Percentiles rank a stretch among this genome's conserved stretches.
Conservation (phyloP, 306 rosid species). For the Rubus parviflorus region DNA sequence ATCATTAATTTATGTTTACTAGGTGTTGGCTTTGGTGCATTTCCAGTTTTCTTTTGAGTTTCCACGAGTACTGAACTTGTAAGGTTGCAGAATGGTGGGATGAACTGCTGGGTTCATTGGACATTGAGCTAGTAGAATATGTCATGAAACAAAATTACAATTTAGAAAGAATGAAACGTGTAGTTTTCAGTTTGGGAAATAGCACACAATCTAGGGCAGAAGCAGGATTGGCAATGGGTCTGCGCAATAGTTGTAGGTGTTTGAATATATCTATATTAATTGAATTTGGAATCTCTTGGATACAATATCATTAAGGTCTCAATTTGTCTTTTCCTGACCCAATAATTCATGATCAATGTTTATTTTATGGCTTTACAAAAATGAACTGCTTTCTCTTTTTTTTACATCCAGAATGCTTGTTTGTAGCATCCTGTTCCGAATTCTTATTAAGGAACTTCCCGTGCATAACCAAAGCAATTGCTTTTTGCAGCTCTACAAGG, state of each 20-base stretch:
- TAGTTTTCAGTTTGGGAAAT: too few relatives aligned
- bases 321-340: background rate
- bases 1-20: too few relatives aligned
- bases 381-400: background rate
- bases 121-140: background rate
- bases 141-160: background rate
- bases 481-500: conserved; percentile 79
- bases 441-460: background rate
- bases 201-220: too few relatives aligned
- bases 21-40: background rate
- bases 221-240: too few relatives aligned
- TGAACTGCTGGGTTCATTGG: background rate
- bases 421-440: background rate
- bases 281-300: background rate
- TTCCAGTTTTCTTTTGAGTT: background rate
- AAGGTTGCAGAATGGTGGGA: background rate
- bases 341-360: background rate
- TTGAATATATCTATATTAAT: background rate
- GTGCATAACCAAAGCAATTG: background rate
- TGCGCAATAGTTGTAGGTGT: background rate
- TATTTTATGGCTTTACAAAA: background rate
- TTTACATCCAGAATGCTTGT: conserved; percentile 5
- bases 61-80: background rate
- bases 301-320: background rate
- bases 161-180: background rate